Percentiles rank a stretch among this genome's conserved stretches.
Conservation (phyloP, 495 filamentous ascomycete species). For the Aspergillus leporis region DNA sequence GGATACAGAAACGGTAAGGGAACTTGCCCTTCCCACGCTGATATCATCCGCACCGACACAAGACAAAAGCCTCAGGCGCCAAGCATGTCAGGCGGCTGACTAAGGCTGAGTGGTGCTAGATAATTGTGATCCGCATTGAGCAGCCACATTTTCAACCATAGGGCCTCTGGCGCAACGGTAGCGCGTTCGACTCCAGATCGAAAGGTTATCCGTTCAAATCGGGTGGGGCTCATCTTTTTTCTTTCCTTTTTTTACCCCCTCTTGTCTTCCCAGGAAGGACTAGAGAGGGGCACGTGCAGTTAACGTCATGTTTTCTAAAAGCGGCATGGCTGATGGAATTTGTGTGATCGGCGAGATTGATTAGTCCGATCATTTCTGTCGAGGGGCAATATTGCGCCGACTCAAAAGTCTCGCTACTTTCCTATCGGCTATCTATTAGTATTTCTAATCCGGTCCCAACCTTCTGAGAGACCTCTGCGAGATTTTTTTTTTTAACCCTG, state of each 20-base stretch:
- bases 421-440: neutral
- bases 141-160: too few relatives aligned
- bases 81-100: constrained; percentile 8
- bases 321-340: constrained; percentile 23
- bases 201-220: too few relatives aligned
- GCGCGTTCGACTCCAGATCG: too few relatives aligned
- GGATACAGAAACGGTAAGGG: neutral
- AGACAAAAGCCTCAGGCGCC: constrained; percentile 23
- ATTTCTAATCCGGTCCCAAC: neutral
- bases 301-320: constrained; percentile 22
- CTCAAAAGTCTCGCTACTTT: neutral
- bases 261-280: neutral
- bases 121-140: constrained; percentile 15
- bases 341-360: constrained; percentile 25
- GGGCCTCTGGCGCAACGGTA: too few relatives aligned
- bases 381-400: constrained; percentile 7
- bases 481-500: neutral
- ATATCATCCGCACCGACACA: constrained; percentile 22
- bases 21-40: constrained; percentile 12
- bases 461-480: neutral
- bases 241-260: too few relatives aligned
- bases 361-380: constrained; percentile 15
- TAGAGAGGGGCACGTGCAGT: constrained; percentile 9
- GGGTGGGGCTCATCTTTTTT: too few relatives aligned
- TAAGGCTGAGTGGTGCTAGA: constrained; percentile 6